Base-by-base conservation (phyloP, 805 yeast species). In the Starmerella tilneyi region DNA sequence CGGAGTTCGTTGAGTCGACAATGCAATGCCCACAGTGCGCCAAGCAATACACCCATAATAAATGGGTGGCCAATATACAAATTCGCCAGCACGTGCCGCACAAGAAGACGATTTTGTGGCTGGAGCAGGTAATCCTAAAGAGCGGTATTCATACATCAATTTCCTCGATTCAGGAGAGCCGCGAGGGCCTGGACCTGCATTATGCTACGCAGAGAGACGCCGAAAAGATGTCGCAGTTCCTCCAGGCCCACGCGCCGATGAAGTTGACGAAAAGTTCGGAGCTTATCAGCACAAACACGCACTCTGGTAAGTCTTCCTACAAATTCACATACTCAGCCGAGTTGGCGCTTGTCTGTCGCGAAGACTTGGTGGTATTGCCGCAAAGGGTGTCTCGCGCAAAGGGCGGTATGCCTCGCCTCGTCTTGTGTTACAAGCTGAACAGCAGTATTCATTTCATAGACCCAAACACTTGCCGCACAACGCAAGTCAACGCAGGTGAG, bases 1-100 rank as follows among this genome's bases (percentile, higher is more conserved):
- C 88, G 12, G 97, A 89, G 60, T 92, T 81, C 61, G 77, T 84
- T 15, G 98, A 89, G 45, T 72, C 83, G 50, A 94, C 97, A 16
- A 84, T 83, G 83, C 98, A 92, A 71, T 92, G 99, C 72, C 81
- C 96, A 3, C 97, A 89, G 67, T 92, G 99, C 77, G 98, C 97
- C 45, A 88, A 85, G 64, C 82, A 96, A 1, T 92, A 81, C 60
- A 92, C 99, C 26, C 82, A 94, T 22, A 85, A 92, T 65, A 94
- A 97, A 4, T 92, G 98, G 98, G 81, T 92, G 65, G 96, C 99
- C 26, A 78, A 89, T 23, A 94, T 94, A 29, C 99, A 92, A 69
- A 82, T 94, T 57, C 81, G 99, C 69, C 99, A 92, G 67, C 92
- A 94, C 63, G 98, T 92, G 29, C 77, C 84, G 15, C 98, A 92